phyloP scores from a whole-genome alignment of 139 green algal species.

The Chlorella sorokiniana region DNA sequence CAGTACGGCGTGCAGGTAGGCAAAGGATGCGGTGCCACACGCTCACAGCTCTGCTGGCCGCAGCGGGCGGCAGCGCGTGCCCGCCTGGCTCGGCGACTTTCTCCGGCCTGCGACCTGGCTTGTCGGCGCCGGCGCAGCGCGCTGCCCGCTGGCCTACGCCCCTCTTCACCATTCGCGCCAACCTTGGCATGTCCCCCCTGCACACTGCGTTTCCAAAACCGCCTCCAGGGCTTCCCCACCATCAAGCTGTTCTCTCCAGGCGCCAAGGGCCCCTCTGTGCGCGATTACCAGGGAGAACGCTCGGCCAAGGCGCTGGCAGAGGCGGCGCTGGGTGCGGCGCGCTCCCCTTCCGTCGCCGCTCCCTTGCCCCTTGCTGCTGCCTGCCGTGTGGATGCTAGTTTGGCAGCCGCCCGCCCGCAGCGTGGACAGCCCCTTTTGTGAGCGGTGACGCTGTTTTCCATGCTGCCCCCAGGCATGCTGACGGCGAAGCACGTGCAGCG shows the following conservation, averaged over 20 bases:
- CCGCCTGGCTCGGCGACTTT: too few species aligned
- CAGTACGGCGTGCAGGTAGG: constrained; percentile 20
- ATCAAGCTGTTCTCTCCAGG: constrained; percentile 46
- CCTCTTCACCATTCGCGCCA: not conserved
- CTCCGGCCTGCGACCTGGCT: too few species aligned
- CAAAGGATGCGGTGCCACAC: not conserved
- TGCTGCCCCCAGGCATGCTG: constrained; percentile 33
- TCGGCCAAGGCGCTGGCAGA: constrained; percentile 25
- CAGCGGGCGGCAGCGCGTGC: not conserved
- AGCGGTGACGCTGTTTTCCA: too few species aligned
- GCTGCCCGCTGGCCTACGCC: not conserved
- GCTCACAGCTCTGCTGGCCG: not conserved
- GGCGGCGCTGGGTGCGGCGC: constrained; percentile 3
- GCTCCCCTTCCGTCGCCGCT: not conserved
- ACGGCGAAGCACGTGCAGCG: constrained; percentile 18
- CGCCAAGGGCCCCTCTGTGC: not conserved
- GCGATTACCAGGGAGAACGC: constrained; percentile 25
- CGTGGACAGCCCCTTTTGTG: too few species aligned
- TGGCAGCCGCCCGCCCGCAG: too few species aligned
- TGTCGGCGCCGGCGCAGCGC: too few species aligned
- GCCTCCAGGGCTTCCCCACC: constrained; percentile 51
- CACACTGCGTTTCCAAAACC: not conserved
- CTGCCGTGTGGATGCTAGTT: not conserved
- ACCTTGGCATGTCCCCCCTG: not conserved
- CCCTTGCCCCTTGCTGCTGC: not conserved